Evolutionary conservation across 352 stramenopile genomes (phyloP).

Genomic region (Globisporangium solare): DNA sequence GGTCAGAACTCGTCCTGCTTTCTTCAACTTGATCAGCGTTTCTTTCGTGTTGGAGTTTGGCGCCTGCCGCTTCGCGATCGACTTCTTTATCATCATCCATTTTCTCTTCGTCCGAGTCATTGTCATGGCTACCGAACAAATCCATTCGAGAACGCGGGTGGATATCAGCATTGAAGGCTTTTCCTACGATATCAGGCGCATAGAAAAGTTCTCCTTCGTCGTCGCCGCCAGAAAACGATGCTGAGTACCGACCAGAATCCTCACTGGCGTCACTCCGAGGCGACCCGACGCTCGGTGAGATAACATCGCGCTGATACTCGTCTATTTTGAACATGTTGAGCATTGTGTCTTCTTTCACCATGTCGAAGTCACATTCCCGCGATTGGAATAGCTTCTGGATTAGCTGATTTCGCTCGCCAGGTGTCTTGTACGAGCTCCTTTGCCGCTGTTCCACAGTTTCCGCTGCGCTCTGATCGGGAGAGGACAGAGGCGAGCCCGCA

Average conservation of each 20-base stretch:
- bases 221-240: slow-evolving; percentile 2
- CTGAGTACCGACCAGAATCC: neutral
- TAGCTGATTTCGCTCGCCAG: slow-evolving; percentile 20
- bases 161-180: slow-evolving; percentile 12
- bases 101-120: neutral
- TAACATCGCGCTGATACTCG: neutral
- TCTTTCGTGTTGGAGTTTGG: no score
- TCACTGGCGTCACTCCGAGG: slow-evolving; percentile 10
- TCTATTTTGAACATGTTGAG: slow-evolving; percentile 1
- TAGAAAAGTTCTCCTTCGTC: slow-evolving; percentile 38
- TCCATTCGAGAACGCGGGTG: slow-evolving; percentile 22
- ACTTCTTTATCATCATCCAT: no score
- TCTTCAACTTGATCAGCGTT: no score
- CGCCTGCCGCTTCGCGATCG: no score
- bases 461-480: no score
- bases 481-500: neutral
- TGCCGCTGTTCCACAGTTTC: no score
- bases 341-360: no score
- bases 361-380: neutral
- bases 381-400: slow-evolving; percentile 22
- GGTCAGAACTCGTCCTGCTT: neutral
- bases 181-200: slow-evolving; percentile 39
- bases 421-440: slow-evolving; percentile 3
- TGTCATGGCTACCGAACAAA: slow-evolving; percentile 16
- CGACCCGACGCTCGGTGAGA: neutral